phyloP scores from a whole-genome alignment of 306 rosid genomes.

The Pachyrhizus erosus region DNA sequence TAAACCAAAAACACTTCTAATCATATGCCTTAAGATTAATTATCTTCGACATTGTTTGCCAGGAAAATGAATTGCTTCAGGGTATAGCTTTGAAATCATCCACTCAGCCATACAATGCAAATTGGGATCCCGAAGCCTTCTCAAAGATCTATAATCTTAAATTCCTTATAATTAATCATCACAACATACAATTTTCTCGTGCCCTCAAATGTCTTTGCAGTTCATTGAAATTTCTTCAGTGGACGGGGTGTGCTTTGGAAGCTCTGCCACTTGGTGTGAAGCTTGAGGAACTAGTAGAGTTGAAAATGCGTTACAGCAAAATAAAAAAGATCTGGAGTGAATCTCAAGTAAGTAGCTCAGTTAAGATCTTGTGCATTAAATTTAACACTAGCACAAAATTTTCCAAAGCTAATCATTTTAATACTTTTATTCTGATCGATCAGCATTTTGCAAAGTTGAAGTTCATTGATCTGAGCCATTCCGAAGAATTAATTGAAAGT shows the following conservation, averaged over 20 bases:
- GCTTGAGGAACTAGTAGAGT: conserved; percentile 28
- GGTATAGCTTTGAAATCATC: not conserved
- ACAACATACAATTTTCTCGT: not conserved
- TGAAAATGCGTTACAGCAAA: conserved; percentile 4
- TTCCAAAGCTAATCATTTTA: not conserved
- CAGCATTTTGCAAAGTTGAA: conserved; percentile 21
- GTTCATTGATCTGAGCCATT: conserved; percentile 31
- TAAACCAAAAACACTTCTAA: not conserved
- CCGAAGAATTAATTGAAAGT: not conserved
- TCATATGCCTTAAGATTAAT: not conserved
- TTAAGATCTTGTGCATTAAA: not conserved
- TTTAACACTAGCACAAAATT: not conserved
- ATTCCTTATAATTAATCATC: not conserved
- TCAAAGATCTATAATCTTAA: conserved; percentile 21
- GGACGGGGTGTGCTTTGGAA: conserved; percentile 18
- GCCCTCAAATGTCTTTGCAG: conserved; percentile 6
- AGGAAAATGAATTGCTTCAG: not conserved
- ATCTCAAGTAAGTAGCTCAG: conserved; percentile 4
- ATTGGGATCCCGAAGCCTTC: conserved; percentile 16
- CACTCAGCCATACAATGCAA: not conserved
- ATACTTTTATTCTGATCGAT: not conserved
- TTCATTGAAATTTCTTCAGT: conserved; percentile 7
- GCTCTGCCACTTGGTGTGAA: not conserved
- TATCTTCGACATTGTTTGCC: not conserved
- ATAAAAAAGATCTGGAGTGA: not conserved